Conservation (phyloP, 306 rosid species). For the Cicer bijugum region DNA sequence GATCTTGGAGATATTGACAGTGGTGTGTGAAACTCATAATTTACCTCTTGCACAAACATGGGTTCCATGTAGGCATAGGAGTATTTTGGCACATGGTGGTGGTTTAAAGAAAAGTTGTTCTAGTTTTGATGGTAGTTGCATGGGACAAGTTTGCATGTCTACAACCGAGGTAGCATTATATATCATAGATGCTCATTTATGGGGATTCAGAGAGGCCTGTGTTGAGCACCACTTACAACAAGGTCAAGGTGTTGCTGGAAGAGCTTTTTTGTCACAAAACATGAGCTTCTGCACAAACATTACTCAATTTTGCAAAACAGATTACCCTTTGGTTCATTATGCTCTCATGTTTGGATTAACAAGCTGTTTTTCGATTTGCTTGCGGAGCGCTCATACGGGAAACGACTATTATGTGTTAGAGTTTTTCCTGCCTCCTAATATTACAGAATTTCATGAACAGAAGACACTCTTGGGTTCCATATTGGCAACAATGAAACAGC, state of each 20-base stretch:
- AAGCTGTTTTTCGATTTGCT: slow-evolving; percentile 81
- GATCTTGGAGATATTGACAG: slow-evolving; percentile 88
- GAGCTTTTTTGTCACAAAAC: slow-evolving; percentile 71
- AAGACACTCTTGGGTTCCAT: slow-evolving; percentile 68
- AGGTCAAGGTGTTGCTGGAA: slow-evolving; percentile 94
- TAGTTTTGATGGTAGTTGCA: slow-evolving; percentile 89
- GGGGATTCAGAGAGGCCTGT: slow-evolving; percentile 95
- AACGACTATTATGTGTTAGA: slow-evolving; percentile 82
- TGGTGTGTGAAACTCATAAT: slow-evolving; percentile 87
- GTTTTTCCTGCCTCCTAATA: slow-evolving; percentile 77
- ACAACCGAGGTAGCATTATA: slow-evolving; percentile 83
- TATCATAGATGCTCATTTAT: slow-evolving; percentile 77
- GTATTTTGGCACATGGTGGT: slow-evolving; percentile 82
- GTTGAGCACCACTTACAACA: slow-evolving; percentile 89
- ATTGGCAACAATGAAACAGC: slow-evolving; percentile 74
- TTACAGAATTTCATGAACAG: slow-evolving; percentile 62
- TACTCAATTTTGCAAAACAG: slow-evolving; percentile 79
- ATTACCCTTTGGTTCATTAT: slow-evolving; percentile 91
- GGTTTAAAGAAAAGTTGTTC: slow-evolving; percentile 87
- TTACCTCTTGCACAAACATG: slow-evolving; percentile 96
- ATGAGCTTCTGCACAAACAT: slow-evolving; percentile 75
- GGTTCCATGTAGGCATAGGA: slow-evolving; percentile 95
- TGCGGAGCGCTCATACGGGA: slow-evolving; percentile 76
- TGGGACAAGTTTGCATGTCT: slow-evolving; percentile 94
- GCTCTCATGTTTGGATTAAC: slow-evolving; percentile 86